These are phyloP conservation scores for Alternaria incomplexa DNA, from an alignment of 2,329 filamentous ascomycete genomes.

Conservation along the genomic window DNA sequence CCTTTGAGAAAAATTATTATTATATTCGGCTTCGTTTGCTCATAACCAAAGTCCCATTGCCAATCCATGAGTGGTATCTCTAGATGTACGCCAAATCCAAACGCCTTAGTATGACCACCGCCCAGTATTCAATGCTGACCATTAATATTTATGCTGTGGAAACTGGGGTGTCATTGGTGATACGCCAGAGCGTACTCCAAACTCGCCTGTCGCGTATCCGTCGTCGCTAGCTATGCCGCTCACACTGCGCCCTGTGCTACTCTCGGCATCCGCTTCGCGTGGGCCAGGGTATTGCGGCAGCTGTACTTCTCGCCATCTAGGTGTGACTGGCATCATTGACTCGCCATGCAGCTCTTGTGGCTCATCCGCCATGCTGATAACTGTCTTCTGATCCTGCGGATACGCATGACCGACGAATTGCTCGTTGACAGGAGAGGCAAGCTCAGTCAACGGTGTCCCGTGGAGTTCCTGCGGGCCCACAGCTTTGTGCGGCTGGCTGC, in stretches of 20 bases:
- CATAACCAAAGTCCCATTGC: neutral
- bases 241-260: constrained; percentile 21
- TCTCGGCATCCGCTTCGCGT: constrained; percentile 28
- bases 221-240: constrained; percentile 35
- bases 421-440: constrained; percentile 20
- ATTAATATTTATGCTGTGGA: neutral
- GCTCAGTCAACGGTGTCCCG: constrained; percentile 32
- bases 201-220: constrained; percentile 14
- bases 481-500: constrained; percentile 18
- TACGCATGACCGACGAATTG: constrained; percentile 11
- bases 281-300: constrained; percentile 14
- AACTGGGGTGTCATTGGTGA: constrained; percentile 23
- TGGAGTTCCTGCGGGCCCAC: constrained; percentile 29
- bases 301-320: constrained; percentile 33
- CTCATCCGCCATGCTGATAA: constrained; percentile 26
- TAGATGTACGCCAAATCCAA: constrained; percentile 2
- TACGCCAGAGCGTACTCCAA: constrained; percentile 13
- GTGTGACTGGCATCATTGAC: constrained; percentile 20
- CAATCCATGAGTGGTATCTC: constrained; percentile 15
- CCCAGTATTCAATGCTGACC: neutral
- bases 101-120: neutral
- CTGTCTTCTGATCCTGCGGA: constrained; percentile 27
- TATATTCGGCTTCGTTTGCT: neutral
- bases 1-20: neutral
- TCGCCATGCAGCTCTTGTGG: constrained; percentile 35